Evolutionary conservation across 495 filamentous ascomycete genomes (phyloP).

Genomic region (Aspergillus biplanus): DNA sequence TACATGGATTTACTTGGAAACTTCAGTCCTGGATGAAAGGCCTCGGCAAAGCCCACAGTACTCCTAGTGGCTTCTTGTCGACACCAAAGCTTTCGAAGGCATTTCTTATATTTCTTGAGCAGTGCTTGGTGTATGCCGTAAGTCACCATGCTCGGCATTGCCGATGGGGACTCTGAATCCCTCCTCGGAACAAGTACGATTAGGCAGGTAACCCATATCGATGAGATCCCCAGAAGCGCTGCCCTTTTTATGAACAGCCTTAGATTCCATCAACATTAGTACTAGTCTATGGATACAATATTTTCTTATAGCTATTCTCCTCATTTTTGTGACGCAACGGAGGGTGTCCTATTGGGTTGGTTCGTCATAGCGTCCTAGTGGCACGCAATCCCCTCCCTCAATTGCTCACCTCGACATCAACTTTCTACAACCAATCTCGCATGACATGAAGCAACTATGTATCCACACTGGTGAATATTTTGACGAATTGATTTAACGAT

Average conservation of each 20-base stretch:
- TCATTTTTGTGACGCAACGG: not conserved
- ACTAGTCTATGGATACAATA: too few species aligned
- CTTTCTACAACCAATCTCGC: slow-evolving; percentile 17
- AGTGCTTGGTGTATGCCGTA: not conserved
- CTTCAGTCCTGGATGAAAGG: not conserved
- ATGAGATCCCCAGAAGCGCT: too few species aligned
- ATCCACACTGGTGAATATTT: slow-evolving; percentile 12
- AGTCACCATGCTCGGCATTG: too few species aligned
- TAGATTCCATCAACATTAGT: too few species aligned
- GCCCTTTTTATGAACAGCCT: too few species aligned
- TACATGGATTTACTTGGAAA: too few species aligned
- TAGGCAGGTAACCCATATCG: too few species aligned
- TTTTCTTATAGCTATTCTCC: too few species aligned
- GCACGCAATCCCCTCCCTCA: slow-evolving; percentile 28
- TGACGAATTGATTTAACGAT: slow-evolving; percentile 3
- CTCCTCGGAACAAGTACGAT: too few species aligned
- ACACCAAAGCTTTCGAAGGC: not conserved
- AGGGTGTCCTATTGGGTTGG: not conserved
- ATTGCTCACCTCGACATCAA: slow-evolving; percentile 17
- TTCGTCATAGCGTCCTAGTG: slow-evolving; percentile 19
- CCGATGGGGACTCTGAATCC: too few species aligned
- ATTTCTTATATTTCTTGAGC: not conserved
- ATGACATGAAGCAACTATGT: slow-evolving; percentile 1
- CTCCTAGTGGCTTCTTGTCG: not conserved
- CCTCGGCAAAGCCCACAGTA: slow-evolving; percentile 2